These are phyloP conservation scores for Daldinia loculata DNA, from an alignment of 495 filamentous ascomycete genomes.

Conservation along the genomic window DNA sequence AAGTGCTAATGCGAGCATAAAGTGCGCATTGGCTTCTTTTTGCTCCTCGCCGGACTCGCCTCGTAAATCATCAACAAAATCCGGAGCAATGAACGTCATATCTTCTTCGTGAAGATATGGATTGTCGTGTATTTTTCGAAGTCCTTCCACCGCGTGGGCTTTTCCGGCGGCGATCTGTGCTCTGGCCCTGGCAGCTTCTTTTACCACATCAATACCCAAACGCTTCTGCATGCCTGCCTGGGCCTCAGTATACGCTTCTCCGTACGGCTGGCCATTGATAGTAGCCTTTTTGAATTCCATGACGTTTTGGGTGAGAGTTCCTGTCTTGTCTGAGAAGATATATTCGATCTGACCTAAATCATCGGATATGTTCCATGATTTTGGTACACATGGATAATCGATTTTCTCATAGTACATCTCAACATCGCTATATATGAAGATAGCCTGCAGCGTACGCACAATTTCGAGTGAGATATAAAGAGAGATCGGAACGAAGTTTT, in stretches of 20 bases:
- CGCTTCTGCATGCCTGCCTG: conserved; percentile 94
- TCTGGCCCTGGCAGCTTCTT: conserved; percentile 74
- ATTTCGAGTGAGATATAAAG: conserved; percentile 98
- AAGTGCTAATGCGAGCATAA: conserved; percentile 94
- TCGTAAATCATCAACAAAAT: conserved; percentile 81
- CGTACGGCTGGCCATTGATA: conserved; percentile 92
- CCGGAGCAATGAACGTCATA: conserved; percentile 89
- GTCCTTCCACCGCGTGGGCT: conserved; percentile 70
- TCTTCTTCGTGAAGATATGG: conserved; percentile 90
- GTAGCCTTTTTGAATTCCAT: conserved; percentile 99
- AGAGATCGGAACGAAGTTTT: conserved; percentile 98
- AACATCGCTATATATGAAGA: conserved; percentile 96
- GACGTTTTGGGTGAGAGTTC: conserved; percentile 97
- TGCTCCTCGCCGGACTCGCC: conserved; percentile 83
- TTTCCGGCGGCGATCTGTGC: conserved; percentile 84
- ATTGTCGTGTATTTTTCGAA: conserved; percentile 84
- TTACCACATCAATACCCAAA: conserved; percentile 83
- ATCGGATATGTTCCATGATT: conserved; percentile 99
- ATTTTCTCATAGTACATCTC: conserved; percentile 96
- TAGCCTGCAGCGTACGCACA: conserved; percentile 88
- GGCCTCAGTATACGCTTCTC: conserved; percentile 97
- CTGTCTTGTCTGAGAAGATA: conserved; percentile 99
- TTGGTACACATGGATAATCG: conserved; percentile 93
- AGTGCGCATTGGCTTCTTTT: conserved; percentile 77
- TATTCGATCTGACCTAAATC: conserved; percentile 99